Evolutionary conservation across 441 rosid genomes (phyloP).

Genomic region (Pelargonium fulgidum): DNA sequence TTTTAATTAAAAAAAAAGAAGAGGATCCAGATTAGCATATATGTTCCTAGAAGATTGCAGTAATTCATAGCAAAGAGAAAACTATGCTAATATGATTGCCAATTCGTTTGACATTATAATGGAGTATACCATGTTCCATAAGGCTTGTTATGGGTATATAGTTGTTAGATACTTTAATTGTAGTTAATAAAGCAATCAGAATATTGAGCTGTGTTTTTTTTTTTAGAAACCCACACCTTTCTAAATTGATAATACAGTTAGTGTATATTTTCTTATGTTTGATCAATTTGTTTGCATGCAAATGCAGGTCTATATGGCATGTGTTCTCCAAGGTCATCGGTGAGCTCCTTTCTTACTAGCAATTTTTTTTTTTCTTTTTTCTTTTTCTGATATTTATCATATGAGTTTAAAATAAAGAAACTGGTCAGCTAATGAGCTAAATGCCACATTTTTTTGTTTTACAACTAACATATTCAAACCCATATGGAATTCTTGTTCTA

Average conservation of each 20-base stretch:
- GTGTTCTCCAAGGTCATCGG: slow-evolving; percentile 71
- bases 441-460: neutral
- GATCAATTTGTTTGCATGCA: slow-evolving; percentile 18
- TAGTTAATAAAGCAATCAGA: neutral
- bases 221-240: slow-evolving; percentile 1
- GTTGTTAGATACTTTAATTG: neutral
- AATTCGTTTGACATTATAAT: neutral
- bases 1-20: too few relatives aligned
- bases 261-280: neutral
- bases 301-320: slow-evolving; percentile 87
- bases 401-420: neutral
- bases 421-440: neutral
- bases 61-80: neutral
- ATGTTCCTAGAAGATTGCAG: neutral
- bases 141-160: slow-evolving; percentile 5
- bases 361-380: neutral
- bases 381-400: neutral
- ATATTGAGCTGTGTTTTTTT: neutral
- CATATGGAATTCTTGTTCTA: neutral
- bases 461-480: neutral
- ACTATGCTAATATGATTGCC: neutral
- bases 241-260: slow-evolving; percentile 1
- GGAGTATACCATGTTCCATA: neutral
- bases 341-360: slow-evolving; percentile 29
- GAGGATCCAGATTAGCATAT: neutral